Evolutionary conservation across 495 filamentous ascomycete genomes (phyloP), one percentile per base, ranked within the genome.

Genomic region (Patellaria atrata): DNA sequence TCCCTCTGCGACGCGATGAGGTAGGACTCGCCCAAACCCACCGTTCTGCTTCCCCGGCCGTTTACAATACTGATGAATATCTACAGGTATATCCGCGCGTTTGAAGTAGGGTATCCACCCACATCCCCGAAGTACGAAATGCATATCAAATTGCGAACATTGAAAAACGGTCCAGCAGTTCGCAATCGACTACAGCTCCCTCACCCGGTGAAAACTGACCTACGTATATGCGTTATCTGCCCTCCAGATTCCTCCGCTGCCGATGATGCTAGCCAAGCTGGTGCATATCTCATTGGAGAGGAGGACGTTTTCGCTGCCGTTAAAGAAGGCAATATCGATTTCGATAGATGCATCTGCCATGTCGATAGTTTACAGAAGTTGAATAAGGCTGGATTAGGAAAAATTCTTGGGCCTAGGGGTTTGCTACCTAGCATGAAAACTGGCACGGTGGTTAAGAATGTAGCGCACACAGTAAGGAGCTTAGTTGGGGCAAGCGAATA

Each of bases 1-100:
- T 67, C 81, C 4, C 67, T 97, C 8, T 80, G 79, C 45, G 89
- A 97, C 63, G 89, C 89, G 5, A 91, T 97, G 75, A 71, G 86
- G 81, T 87, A 69, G 29, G 69, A 45, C n/a, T 35, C 30, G 21
- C 12, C 18, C 11, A 15, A 20, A 35, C 7, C 7, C 7, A 3
- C 22, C 18, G 12, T 25, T 8, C 17, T 2, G 14, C 11, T 26
- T 32, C 19, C n/a, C 6, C 34, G 7, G 8, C 22, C n/a, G 24
- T 7, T 25, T 14, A 12, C 9, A 42, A 14, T 29, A 42, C n/a
- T n/a, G n/a, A 40, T 27, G 17, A 17, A 24, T 30, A 22, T 15
- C 9, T 26, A 22, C 44, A 94, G 85, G 48, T 93, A 92, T 48
- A 69, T 96, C 46, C 79, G 82, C 36, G 89, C 89, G 23, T 71